phyloP scores from a whole-genome alignment of 306 rosid species.

The Rosa rugosa region DNA sequence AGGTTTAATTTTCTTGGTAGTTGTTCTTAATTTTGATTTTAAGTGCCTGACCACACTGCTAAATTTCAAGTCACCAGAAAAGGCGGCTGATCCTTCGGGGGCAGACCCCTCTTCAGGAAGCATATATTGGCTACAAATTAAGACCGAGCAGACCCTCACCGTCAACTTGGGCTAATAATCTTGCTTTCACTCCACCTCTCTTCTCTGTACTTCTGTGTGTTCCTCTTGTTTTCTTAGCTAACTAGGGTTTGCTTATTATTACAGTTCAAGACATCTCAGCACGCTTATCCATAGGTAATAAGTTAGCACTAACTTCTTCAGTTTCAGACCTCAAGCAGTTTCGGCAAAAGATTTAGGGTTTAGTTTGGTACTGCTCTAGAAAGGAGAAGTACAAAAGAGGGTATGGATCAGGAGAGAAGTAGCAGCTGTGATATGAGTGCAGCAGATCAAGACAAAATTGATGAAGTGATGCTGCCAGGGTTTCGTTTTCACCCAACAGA shows the following conservation, averaged over 20 bases:
- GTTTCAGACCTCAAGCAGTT: neutral
- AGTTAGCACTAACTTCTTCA: neutral
- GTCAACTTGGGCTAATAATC: neutral
- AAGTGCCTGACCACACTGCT: conserved; percentile 33
- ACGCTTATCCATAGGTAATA: neutral
- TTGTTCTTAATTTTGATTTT: conserved; percentile 27
- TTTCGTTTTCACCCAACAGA: conserved; percentile 97
- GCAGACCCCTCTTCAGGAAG: conserved; percentile 68
- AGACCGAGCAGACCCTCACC: conserved; percentile 39
- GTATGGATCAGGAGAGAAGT: conserved; percentile 34
- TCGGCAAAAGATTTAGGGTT: neutral
- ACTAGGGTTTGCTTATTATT: conserved; percentile 14
- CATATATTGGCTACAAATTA: conserved; percentile 72
- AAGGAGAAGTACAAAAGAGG: neutral
- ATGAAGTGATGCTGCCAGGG: conserved; percentile 85
- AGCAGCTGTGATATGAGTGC: neutral
- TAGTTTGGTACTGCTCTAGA: neutral
- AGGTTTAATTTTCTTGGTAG: conserved; percentile 43
- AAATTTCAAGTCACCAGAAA: conserved; percentile 73
- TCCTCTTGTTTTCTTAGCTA: neutral
- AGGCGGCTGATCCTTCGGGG: conserved; percentile 97
- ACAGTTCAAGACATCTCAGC: conserved; percentile 2
- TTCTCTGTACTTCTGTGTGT: neutral
- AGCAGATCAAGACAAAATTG: conserved; percentile 47
- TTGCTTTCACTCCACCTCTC: conserved; percentile 24